Evolutionary conservation across 352 stramenopile genomes (phyloP).

Genomic region (Phytophthora ohioensis): DNA sequence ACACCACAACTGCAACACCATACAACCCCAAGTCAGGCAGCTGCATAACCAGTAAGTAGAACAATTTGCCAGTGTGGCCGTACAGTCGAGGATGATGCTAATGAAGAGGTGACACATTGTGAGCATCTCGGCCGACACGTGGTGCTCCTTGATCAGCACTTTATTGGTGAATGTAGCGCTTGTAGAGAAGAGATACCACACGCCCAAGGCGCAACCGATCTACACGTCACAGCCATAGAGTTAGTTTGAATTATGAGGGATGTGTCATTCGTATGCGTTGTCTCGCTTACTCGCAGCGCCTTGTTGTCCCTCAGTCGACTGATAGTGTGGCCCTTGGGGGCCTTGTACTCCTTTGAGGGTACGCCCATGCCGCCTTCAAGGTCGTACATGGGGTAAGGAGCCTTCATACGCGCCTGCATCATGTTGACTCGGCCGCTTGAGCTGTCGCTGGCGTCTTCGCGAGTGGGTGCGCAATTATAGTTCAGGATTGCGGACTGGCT

Average conservation of each 20-base stretch:
- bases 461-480: conserved; percentile 29
- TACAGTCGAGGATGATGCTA: conserved; percentile 82
- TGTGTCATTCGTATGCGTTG: not conserved
- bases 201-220: conserved; percentile 48
- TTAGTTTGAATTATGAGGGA: not conserved
- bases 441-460: conserved; percentile 19
- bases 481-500: conserved; percentile 27
- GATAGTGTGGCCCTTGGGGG: conserved; percentile 30
- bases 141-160: conserved; percentile 88
- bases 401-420: conserved; percentile 39
- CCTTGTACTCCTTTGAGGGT: conserved; percentile 32
- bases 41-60: not conserved
- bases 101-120: conserved; percentile 88
- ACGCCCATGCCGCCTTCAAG: conserved; percentile 38
- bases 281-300: conserved; percentile 27
- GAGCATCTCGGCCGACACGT: conserved; percentile 86
- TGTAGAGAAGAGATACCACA: conserved; percentile 89
- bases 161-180: conserved; percentile 88
- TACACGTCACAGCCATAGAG: conserved; percentile 2
- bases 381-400: conserved; percentile 45
- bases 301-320: conserved; percentile 41
- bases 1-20: conserved; percentile 61
- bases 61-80: conserved; percentile 5
- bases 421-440: conserved; percentile 18
- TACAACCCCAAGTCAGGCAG: conserved; percentile 4